Evolutionary conservation across 192 early-diverging fungal species (phyloP).

Genomic region (Coemansia sp.): DNA sequence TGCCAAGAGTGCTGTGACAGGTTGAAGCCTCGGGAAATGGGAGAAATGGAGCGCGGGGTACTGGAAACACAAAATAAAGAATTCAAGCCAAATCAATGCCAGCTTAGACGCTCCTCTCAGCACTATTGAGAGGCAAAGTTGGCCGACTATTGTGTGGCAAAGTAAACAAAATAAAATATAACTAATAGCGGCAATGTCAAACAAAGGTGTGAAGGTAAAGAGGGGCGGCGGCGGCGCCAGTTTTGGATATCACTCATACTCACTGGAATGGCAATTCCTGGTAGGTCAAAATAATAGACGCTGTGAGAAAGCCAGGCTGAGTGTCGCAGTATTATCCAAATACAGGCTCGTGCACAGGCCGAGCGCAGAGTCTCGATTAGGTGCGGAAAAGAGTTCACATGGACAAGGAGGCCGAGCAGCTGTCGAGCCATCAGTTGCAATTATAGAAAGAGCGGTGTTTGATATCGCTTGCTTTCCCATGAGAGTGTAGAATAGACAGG

Average conservation of each 20-base stretch:
- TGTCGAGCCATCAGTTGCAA: not conserved
- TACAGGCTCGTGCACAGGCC: not conserved
- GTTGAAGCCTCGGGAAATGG: not conserved
- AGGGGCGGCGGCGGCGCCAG: not conserved
- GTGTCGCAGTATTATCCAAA: not conserved
- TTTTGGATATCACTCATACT: constrained; percentile 7
- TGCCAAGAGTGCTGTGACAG: not conserved
- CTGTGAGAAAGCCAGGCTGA: not conserved
- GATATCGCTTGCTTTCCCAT: not conserved
- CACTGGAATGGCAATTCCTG: not conserved
- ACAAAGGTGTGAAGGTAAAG: not conserved
- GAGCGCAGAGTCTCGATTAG: not conserved
- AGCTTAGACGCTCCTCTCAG: not conserved
- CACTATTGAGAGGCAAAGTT: not conserved
- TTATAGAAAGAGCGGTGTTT: not conserved
- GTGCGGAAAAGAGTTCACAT: not conserved
- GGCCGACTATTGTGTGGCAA: not conserved
- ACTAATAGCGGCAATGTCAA: not conserved
- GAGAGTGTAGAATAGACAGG: not conserved
- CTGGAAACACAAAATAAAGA: not conserved
- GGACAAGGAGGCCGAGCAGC: not conserved
- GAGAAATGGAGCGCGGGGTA: not conserved
- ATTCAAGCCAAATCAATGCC: not conserved
- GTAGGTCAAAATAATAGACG: not conserved
- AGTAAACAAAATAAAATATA: not conserved